Base-by-base conservation (phyloP, 2,329 filamentous ascomycete species). In the Calcarisporium arbuscula region DNA sequence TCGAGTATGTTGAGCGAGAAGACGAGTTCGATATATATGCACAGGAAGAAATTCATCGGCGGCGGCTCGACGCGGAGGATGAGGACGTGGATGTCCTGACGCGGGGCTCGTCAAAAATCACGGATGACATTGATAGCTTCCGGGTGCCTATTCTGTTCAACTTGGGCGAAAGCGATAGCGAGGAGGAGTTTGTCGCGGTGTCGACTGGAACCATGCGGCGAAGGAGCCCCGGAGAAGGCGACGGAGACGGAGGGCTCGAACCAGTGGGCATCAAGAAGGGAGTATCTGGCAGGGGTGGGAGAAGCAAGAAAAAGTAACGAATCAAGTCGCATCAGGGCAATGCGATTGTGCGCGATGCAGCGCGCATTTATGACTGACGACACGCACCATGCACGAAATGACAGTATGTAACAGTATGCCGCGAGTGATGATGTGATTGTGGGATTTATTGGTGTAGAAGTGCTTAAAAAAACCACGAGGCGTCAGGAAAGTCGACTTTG, bases 21-120 rank as follows among this genome's bases (percentile, higher is more conserved):
- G 92, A 98, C 56, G 92, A 98, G 55, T 98, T 98, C 50, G 94
- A 98, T 58, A 94, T 96, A 37, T 92, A 96, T 54, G 88, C 88
- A 0, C 82, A 90, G 38, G 90, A 95, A 54, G 90, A 96, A 58
- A 81, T 96, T 36, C 87, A 94, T 54, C 90, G 95, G 58, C 78
- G 90, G 19, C 77, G 89, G 28, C 70, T 96, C 3, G 89, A 96
- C 54, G 74, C 83, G 10, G 92, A 98, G 61, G 92, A 96, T 49
- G 92, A 96, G 56, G 82, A 88, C 39, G 81, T 96, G 5, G 92
- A 98, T 52, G 87, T 95, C 2, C 64, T 95, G 37, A 89, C 85
- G 0, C 68, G 86, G 28, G 83, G 89, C 40, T 73, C 72, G 23
- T 70, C 74, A 19, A 79, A 80, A 49, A 71, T 67, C 15, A 75